Conservation (phyloP, 345 rosid genomes). For the Anastatica hierochuntica region DNA sequence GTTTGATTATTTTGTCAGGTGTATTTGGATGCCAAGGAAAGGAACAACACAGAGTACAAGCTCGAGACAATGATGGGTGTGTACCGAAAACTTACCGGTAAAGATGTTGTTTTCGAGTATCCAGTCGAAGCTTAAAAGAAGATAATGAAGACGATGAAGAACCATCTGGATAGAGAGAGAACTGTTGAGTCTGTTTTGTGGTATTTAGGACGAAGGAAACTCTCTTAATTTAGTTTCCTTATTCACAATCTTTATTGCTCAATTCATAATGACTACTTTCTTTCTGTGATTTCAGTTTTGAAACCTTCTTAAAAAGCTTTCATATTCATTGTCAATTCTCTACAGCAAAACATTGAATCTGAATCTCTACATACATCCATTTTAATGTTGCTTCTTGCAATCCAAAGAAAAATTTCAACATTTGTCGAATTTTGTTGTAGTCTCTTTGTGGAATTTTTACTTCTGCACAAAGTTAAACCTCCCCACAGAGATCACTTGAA, state of each 20-base stretch:
- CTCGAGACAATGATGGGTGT: constrained; percentile 64
- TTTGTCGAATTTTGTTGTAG: no score
- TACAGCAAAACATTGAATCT: no score
- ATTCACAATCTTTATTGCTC: constrained; percentile 12
- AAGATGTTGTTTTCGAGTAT: constrained; percentile 76
- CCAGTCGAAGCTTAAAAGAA: constrained; percentile 52
- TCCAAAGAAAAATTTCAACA: no score
- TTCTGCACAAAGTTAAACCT: no score
- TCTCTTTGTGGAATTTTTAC: no score
- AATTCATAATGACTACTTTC: constrained; percentile 5
- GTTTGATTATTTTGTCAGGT: constrained; percentile 28
- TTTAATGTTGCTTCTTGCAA: no score
- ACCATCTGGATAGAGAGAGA: constrained; percentile 18
- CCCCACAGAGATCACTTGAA: no score
- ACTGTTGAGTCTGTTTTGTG: constrained; percentile 17
- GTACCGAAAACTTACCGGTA: constrained; percentile 81
- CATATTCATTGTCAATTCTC: not conserved
- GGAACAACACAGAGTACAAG: constrained; percentile 73
- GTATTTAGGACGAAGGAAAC: constrained; percentile 21
- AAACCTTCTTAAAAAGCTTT: not conserved
- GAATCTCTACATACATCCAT: no score
- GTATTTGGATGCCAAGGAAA: constrained; percentile 73
- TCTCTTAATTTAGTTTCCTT: constrained; percentile 22
- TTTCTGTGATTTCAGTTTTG: constrained; percentile 13
- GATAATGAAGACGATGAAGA: not conserved